Percentiles rank a stretch among this genome's conserved stretches.
Evolutionary conservation across 2,329 filamentous ascomycete genomes (phyloP).

Genomic region (Colletotrichum chlorophyti): DNA sequence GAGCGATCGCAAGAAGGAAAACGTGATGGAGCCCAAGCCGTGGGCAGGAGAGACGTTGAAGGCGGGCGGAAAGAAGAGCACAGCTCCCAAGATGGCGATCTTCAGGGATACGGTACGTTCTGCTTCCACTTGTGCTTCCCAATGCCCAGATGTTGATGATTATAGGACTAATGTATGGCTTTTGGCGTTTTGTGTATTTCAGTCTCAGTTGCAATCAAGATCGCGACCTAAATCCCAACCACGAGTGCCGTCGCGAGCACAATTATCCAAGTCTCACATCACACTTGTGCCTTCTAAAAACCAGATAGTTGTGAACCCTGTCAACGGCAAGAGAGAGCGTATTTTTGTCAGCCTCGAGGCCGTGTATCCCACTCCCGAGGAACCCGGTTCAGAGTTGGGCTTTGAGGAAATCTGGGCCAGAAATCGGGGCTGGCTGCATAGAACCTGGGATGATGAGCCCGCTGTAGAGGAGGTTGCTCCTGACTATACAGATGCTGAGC

Average conservation of each 20-base stretch:
- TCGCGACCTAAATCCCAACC: slow-evolving; percentile 35
- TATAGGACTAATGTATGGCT: slow-evolving; percentile 88
- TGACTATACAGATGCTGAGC: slow-evolving; percentile 17
- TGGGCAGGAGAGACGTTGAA: slow-evolving; percentile 94
- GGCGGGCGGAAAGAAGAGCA: slow-evolving; percentile 81
- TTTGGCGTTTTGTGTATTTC: slow-evolving; percentile 59
- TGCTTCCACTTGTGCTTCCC: slow-evolving; percentile 40
- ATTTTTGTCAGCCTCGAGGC: slow-evolving; percentile 87
- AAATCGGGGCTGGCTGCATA: slow-evolving; percentile 72
- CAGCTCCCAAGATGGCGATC: slow-evolving; percentile 82
- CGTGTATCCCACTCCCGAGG: slow-evolving; percentile 80
- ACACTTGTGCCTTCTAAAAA: slow-evolving; percentile 74
- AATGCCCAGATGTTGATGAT: slow-evolving; percentile 80
- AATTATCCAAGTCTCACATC: slow-evolving; percentile 68
- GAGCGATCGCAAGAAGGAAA: slow-evolving; percentile 92
- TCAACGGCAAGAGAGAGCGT: slow-evolving; percentile 82
- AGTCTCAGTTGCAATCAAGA: slow-evolving; percentile 45
- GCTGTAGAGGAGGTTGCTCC: slow-evolving; percentile 15
- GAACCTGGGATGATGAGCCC: slow-evolving; percentile 53
- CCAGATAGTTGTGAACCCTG: slow-evolving; percentile 83
- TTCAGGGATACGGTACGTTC: slow-evolving; percentile 94
- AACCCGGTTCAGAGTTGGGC: slow-evolving; percentile 77
- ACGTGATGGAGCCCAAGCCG: slow-evolving; percentile 81
- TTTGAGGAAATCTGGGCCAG: slow-evolving; percentile 91
- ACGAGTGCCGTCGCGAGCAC: slow-evolving; percentile 52